Base-by-base conservation (phyloP, 192 early-diverging fungal species). In the Coemansia sp. region DNA sequence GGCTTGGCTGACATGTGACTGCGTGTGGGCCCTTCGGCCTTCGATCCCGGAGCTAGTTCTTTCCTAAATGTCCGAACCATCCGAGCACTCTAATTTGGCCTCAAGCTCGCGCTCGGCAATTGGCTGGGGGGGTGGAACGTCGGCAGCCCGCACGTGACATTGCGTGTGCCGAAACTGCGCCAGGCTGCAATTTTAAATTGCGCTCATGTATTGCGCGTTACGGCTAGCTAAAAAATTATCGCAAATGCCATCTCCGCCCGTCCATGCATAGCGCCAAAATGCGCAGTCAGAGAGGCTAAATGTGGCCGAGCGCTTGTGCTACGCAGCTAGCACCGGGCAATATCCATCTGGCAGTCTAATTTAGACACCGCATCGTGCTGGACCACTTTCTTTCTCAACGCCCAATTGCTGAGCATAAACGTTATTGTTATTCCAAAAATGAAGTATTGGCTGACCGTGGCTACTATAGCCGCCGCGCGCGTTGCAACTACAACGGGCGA, bases 141-240 rank as follows among this genome's bases (percentile, higher is more conserved):
- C n/a, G n/a, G n/a, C n/a, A n/a, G n/a, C n/a, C n/a, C n/a, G n/a
- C n/a, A n/a, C n/a, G n/a, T n/a, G n/a, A n/a, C n/a, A n/a, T n/a
- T n/a, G n/a, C n/a, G n/a, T n/a, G n/a, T n/a, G n/a, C n/a, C 38
- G 19, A 39, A 39, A 39, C 44, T 46, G 44, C 44, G 26, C 14
- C 10, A 14, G 11, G 15, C 23, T 46, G 44, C 27, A 53, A 25
- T 26, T 40, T 30, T 40, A 28, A 34, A 38, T 55, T 47, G 38
- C 52, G 15, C 35, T 40, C 43, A 49, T 34, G 48, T 21, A 68
- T 61, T 68, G 38, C 32, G 4, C 26, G 36, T 41, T 67, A 67
- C 65, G 53, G 58, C 65, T 45, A n/a, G 23, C 35, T 2, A 0
- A n/a, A 26, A 50, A 60, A 46, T 67, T 60, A 30, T 60, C 42